These are phyloP conservation scores for Marvania coccoides DNA, from an alignment of 139 green algal species.

Conservation along the genomic window DNA sequence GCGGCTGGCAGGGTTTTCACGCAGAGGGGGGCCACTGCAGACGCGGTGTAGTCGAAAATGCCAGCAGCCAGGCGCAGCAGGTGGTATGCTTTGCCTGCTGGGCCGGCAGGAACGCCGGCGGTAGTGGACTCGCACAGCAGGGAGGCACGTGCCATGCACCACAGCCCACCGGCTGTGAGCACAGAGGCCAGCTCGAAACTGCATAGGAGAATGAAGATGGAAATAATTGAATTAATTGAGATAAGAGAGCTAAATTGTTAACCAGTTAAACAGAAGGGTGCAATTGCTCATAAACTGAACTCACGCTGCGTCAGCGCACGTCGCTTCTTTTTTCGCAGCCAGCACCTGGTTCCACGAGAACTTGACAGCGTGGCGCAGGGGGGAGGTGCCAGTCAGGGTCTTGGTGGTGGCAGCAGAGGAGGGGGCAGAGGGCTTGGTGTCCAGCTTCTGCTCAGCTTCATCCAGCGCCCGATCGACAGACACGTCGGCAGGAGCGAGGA, in stretches of 20 bases:
- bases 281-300: no score
- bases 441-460: no score
- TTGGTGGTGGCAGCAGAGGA: no score
- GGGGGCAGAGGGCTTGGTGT: no score
- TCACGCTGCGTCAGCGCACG: background rate
- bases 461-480: no score
- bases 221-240: no score
- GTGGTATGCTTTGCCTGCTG: conserved; percentile 12
- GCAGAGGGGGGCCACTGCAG: background rate
- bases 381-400: background rate
- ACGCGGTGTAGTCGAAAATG: conserved; percentile 6
- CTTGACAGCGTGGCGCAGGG: background rate
- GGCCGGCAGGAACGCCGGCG: background rate
- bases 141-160: conserved; percentile 6
- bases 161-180: conserved; percentile 2
- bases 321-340: background rate
- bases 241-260: no score
- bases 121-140: background rate
- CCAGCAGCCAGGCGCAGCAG: conserved; percentile 26
- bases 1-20: conserved; percentile 1
- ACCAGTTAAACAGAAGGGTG: conserved; percentile 2
- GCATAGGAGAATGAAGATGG: no score
- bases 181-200: conserved; percentile 21
- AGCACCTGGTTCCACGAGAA: conserved; percentile 8
- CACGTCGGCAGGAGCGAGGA: no score